Conservation (phyloP, 805 yeast genomes). For the Metschnikowia matae region DNA sequence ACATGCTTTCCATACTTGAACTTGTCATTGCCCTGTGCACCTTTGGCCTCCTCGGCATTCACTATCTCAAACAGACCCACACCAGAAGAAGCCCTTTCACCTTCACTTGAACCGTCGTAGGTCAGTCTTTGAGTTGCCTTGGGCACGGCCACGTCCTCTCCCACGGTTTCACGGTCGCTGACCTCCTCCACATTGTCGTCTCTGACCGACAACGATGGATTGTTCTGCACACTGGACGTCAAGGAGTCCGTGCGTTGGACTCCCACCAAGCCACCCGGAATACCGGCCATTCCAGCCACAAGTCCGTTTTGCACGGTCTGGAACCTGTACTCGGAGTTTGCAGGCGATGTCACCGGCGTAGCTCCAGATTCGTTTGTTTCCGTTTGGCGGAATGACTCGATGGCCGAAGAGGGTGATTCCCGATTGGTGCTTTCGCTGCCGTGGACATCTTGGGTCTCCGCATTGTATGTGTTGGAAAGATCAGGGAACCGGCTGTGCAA, state of each 20-base stretch:
- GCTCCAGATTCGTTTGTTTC: slow-evolving; percentile 33
- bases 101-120: slow-evolving; percentile 25
- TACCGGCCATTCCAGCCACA: slow-evolving; percentile 39
- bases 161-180: slow-evolving; percentile 42
- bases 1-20: neutral
- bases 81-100: slow-evolving; percentile 40
- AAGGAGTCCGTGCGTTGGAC: slow-evolving; percentile 70
- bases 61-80: slow-evolving; percentile 54
- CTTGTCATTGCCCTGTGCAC: neutral
- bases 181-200: slow-evolving; percentile 54
- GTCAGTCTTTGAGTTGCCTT: slow-evolving; percentile 4
- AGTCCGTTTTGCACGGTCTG: slow-evolving; percentile 31
- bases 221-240: slow-evolving; percentile 88
- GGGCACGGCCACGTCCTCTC: slow-evolving; percentile 8
- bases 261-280: slow-evolving; percentile 43
- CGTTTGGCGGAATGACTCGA: slow-evolving; percentile 23
- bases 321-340: slow-evolving; percentile 46
- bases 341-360: slow-evolving; percentile 48
- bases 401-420: slow-evolving; percentile 29
- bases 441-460: slow-evolving; percentile 6
- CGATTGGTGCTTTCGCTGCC: slow-evolving; percentile 25
- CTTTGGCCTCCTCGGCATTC: slow-evolving; percentile 44
- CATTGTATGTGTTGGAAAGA: slow-evolving; percentile 26
- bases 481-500: slow-evolving; percentile 29
- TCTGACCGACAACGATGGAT: slow-evolving; percentile 86